Conservation (phyloP, 129 eudicot species). For the Centaurea solstitialis region DNA sequence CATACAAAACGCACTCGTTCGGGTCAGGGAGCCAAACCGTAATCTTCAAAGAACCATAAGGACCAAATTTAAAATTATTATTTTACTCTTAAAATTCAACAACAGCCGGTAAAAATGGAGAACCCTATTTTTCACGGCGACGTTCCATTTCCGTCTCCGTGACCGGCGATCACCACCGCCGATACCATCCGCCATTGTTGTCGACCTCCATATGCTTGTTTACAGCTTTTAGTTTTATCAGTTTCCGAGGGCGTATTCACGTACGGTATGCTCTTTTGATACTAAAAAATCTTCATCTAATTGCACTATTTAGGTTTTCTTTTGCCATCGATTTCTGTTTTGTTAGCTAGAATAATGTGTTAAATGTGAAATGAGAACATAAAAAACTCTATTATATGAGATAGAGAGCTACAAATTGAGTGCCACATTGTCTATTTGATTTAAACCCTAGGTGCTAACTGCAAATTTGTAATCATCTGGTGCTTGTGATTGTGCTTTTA, state of each 20-base stretch:
- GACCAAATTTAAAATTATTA: too few species aligned
- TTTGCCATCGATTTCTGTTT: background rate
- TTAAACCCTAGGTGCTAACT: background rate
- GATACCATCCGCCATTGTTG: background rate
- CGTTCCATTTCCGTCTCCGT: background rate
- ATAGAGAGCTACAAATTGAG: background rate
- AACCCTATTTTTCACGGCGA: background rate
- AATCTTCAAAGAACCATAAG: too few species aligned
- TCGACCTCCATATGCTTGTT: background rate
- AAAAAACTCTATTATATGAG: too few species aligned
- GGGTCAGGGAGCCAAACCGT: too few species aligned
- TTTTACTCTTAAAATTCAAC: too few species aligned
- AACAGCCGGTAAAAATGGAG: too few species aligned
- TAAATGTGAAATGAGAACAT: too few species aligned
- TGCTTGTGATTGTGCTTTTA: background rate
- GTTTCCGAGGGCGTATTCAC: background rate
- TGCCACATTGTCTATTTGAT: background rate
- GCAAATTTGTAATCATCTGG: background rate
- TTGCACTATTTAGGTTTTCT: background rate
- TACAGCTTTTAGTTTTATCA: background rate
- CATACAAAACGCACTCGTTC: too few species aligned
- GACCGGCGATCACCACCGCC: background rate
- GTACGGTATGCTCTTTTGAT: background rate
- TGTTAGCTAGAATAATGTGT: background rate
- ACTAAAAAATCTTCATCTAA: background rate